Evolutionary conservation across 352 stramenopile genomes (phyloP).

Genomic region (Phytophthora meadii): DNA sequence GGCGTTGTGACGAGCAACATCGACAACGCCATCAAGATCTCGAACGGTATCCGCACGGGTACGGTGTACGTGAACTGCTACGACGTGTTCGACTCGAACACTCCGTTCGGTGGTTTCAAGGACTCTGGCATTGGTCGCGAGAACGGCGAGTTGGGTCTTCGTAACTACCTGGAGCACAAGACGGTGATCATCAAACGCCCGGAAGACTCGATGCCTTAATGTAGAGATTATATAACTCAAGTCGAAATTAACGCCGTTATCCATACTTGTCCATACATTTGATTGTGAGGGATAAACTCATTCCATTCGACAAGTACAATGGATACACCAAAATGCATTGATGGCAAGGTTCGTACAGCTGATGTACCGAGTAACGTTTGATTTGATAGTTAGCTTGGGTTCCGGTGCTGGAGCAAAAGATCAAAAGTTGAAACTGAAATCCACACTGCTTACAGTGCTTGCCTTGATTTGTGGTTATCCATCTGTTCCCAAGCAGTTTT

Average conservation of each 20-base stretch:
- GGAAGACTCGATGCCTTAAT: slow-evolving; percentile 32
- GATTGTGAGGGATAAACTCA: too few species aligned
- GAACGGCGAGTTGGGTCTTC: slow-evolving; percentile 75
- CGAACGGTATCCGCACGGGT: slow-evolving; percentile 86
- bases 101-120: slow-evolving; percentile 89
- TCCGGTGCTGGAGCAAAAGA: neutral
- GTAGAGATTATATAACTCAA: neutral
- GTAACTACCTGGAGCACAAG: slow-evolving; percentile 83
- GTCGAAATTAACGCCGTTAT: too few species aligned
- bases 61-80: slow-evolving; percentile 96
- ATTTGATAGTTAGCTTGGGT: too few species aligned
- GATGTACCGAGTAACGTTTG: too few species aligned
- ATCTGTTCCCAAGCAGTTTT: neutral
- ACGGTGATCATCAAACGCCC: slow-evolving; percentile 71
- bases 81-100: slow-evolving; percentile 86
- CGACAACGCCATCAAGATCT: slow-evolving; percentile 83
- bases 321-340: too few species aligned
- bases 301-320: too few species aligned
- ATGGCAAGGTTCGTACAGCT: too few species aligned
- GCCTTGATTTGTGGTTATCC: neutral
- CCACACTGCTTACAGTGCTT: neutral
- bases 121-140: slow-evolving; percentile 85
- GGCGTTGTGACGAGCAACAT: slow-evolving; percentile 83
- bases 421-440: neutral
- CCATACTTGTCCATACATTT: too few species aligned